A percentile compares a stretch with the other conserved stretches of the same genome.
Conservation (phyloP, 148 eudicot species). For the Rhododendron ovatum region DNA sequence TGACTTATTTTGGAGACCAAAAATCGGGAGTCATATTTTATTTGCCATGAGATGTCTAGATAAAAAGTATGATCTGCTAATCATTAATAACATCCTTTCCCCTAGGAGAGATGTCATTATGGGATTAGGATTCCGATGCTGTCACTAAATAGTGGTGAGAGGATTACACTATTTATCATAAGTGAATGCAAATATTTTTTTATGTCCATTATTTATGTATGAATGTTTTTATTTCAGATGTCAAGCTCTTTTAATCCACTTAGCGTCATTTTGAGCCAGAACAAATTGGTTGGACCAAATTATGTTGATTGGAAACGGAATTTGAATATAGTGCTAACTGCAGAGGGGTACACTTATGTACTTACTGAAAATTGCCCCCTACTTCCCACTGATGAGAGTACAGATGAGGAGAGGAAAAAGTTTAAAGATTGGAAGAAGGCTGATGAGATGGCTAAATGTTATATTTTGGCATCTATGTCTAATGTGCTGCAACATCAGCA, state of each 20-base stretch:
- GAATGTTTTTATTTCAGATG: background rate
- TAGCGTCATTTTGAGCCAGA: background rate
- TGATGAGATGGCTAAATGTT: no score
- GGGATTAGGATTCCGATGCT: background rate
- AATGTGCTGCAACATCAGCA: no score
- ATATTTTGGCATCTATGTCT: no score
- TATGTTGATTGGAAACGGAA: background rate
- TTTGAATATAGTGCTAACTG: background rate
- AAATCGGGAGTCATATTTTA: background rate
- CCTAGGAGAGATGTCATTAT: background rate
- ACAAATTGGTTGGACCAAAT: no score
- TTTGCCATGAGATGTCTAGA: background rate
- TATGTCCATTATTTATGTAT: background rate
- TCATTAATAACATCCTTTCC: background rate
- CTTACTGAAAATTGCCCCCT: background rate
- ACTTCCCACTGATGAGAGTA: background rate
- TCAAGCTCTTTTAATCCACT: background rate
- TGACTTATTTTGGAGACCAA: background rate
- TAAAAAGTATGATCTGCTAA: background rate
- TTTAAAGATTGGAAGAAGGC: no score
- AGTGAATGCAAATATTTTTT: background rate
- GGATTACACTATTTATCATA: background rate
- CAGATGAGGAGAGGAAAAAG: no score
- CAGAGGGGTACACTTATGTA: background rate
- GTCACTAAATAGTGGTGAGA: background rate